These are phyloP conservation scores for Gliomastix tumulicola DNA, from an alignment of 2,329 filamentous ascomycete species.

Conservation along the genomic window DNA sequence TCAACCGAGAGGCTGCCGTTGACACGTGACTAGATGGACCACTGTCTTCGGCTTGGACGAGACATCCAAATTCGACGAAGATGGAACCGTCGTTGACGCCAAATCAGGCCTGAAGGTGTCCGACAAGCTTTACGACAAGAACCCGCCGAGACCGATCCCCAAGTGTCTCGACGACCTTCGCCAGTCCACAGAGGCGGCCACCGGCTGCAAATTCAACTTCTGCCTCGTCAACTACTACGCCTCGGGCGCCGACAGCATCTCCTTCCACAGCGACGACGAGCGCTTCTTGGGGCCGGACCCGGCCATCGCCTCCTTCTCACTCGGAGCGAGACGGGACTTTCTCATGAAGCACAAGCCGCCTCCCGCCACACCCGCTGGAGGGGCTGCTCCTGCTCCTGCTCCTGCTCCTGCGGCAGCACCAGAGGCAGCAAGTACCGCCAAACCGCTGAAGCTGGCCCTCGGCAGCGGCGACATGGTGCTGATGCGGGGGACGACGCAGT, in stretches of 20 bases:
- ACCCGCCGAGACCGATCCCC: slow-evolving; percentile 63
- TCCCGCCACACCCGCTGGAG: slow-evolving; percentile 12
- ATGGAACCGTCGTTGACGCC: slow-evolving; percentile 33
- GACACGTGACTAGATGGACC: slow-evolving; percentile 32
- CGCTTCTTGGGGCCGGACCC: slow-evolving; percentile 64
- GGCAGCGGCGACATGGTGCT: slow-evolving; percentile 70
- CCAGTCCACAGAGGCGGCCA: slow-evolving; percentile 55
- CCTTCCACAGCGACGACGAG: slow-evolving; percentile 77
- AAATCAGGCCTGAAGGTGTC: slow-evolving; percentile 29
- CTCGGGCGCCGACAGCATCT: slow-evolving; percentile 68
- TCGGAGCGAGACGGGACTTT: slow-evolving; percentile 69
- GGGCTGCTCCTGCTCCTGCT: neutral
- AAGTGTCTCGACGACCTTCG: slow-evolving; percentile 60
- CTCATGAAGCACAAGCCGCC: slow-evolving; percentile 71
- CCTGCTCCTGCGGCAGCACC: no score
- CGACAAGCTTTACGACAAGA: slow-evolving; percentile 48
- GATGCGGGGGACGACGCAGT: slow-evolving; percentile 70
- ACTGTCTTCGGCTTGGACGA: slow-evolving; percentile 54
- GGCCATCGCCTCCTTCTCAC: slow-evolving; percentile 66
- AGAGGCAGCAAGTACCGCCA: slow-evolving; percentile 17
- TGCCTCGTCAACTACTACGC: slow-evolving; percentile 80
- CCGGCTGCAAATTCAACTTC: slow-evolving; percentile 67
- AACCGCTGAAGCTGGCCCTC: slow-evolving; percentile 44
- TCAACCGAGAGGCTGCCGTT: no score
- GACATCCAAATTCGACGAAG: slow-evolving; percentile 51